A percentile compares a stretch with the other conserved stretches of the same genome.
These are phyloP conservation scores for Iris macrosiphon DNA, from an alignment of 106 monocot genomes.

Conservation along the genomic window DNA sequence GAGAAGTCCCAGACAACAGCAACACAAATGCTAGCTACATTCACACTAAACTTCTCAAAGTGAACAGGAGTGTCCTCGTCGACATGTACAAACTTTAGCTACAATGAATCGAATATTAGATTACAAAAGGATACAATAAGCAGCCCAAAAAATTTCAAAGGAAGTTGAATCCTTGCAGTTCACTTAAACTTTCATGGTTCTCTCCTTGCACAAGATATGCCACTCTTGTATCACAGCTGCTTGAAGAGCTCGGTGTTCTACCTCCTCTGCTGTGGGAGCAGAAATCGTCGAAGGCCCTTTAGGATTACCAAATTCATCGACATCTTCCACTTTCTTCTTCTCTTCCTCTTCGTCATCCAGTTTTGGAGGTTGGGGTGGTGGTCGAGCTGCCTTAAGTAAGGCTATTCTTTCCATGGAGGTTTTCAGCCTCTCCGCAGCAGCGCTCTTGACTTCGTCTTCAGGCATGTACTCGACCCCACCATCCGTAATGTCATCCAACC, in stretches of 20 bases:
- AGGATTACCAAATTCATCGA: constrained; percentile 49
- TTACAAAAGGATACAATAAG: no score
- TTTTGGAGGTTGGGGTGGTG: constrained; percentile 50
- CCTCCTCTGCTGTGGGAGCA: constrained; percentile 85
- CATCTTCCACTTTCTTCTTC: constrained; percentile 32
- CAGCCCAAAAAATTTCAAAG: no score
- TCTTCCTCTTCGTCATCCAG: constrained; percentile 32
- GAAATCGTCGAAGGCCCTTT: constrained; percentile 84
- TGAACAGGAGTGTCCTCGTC: no score
- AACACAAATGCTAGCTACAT: no score
- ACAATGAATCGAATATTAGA: no score
- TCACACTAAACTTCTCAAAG: no score
- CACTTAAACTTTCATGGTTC: constrained; percentile 45
- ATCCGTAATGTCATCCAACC: constrained; percentile 89
- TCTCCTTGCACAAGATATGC: constrained; percentile 85
- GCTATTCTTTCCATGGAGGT: constrained; percentile 92
- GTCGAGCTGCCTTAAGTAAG: constrained; percentile 76
- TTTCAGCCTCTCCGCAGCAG: constrained; percentile 75
- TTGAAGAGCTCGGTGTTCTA: constrained; percentile 88
- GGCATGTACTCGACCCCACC: constrained; percentile 90
- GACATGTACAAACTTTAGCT: no score
- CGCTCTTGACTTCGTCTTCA: constrained; percentile 87
- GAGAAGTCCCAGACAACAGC: no score
- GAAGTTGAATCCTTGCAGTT: no score
- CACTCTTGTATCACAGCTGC: constrained; percentile 94